phyloP scores from a whole-genome alignment of 331 rosid genomes.

The Pyracantha coccinea region DNA sequence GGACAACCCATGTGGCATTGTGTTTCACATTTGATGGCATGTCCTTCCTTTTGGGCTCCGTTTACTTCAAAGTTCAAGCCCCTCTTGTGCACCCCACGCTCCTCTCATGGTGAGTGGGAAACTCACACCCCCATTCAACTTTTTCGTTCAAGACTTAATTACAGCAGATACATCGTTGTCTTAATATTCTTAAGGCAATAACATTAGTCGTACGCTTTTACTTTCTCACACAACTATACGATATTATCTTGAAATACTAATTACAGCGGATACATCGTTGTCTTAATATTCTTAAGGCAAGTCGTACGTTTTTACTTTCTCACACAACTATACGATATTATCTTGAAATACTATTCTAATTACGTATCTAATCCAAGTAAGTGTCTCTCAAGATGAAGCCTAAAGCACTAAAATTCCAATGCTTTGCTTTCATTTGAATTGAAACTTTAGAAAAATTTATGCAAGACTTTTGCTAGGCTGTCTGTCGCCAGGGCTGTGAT shows the following conservation, averaged over 20 bases:
- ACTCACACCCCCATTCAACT: not conserved
- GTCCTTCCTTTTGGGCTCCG: slow-evolving; percentile 35
- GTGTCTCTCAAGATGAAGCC: not conserved
- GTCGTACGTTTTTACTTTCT: too few species aligned
- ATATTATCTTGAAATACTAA: too few species aligned
- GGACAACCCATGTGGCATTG: slow-evolving; percentile 68
- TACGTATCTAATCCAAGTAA: too few species aligned
- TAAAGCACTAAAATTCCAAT: not conserved
- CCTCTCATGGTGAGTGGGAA: slow-evolving; percentile 14
- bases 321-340: too few species aligned
- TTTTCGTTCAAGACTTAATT: not conserved
- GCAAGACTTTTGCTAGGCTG: not conserved
- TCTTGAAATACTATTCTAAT: too few species aligned
- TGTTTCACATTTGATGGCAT: slow-evolving; percentile 89
- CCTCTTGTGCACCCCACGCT: slow-evolving; percentile 16
- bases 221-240: too few species aligned
- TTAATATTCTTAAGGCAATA: too few species aligned
- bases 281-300: too few species aligned
- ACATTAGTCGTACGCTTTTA: too few species aligned
- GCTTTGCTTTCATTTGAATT: not conserved
- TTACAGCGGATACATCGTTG: too few species aligned
- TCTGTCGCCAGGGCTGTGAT: not conserved
- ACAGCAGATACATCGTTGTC: too few species aligned
- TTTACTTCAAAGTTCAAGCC: not conserved
- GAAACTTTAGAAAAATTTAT: not conserved